These are phyloP conservation scores for Harringtonia aguacate DNA, from an alignment of 2,329 filamentous ascomycete species.

Conservation along the genomic window DNA sequence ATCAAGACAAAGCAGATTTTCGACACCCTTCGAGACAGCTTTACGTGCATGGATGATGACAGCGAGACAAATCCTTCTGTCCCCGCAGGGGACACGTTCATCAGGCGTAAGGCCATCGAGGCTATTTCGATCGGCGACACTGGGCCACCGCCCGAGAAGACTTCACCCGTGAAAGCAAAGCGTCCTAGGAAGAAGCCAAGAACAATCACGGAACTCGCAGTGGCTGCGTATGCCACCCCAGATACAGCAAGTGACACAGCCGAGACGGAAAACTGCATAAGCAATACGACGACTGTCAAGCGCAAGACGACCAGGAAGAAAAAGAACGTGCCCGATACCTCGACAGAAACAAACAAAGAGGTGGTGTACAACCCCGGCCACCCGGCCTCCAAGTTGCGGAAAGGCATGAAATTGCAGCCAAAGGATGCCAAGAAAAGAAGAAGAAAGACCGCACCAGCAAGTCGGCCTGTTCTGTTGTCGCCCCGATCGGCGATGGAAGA, in stretches of 20 bases:
- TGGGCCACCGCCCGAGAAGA: neutral
- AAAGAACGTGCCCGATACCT: neutral
- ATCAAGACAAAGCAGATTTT: constrained; percentile 24
- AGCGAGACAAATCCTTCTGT: neutral
- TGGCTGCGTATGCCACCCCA: constrained; percentile 48
- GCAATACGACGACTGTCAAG: too few relatives aligned
- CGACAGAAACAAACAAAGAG: constrained; percentile 13
- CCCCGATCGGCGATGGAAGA: constrained; percentile 57
- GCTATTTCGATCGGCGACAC: constrained; percentile 24
- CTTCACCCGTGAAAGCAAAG: constrained; percentile 33
- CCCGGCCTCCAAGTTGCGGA: constrained; percentile 18
- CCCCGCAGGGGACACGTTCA: constrained; percentile 21
- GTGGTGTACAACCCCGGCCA: constrained; percentile 17
- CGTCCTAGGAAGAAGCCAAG: constrained; percentile 56
- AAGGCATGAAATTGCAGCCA: constrained; percentile 28
- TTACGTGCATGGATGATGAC: constrained; percentile 3
- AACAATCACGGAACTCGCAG: constrained; percentile 71
- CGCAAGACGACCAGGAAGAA: neutral
- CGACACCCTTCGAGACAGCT: constrained; percentile 27
- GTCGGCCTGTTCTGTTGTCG: constrained; percentile 49
- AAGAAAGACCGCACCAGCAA: constrained; percentile 25
- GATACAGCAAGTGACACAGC: neutral
- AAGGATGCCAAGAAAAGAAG: constrained; percentile 11
- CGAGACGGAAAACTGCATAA: neutral
- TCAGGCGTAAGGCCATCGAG: constrained; percentile 48